Conservation (phyloP, 352 stramenopile genomes). For the Globisporangium spiculum region DNA sequence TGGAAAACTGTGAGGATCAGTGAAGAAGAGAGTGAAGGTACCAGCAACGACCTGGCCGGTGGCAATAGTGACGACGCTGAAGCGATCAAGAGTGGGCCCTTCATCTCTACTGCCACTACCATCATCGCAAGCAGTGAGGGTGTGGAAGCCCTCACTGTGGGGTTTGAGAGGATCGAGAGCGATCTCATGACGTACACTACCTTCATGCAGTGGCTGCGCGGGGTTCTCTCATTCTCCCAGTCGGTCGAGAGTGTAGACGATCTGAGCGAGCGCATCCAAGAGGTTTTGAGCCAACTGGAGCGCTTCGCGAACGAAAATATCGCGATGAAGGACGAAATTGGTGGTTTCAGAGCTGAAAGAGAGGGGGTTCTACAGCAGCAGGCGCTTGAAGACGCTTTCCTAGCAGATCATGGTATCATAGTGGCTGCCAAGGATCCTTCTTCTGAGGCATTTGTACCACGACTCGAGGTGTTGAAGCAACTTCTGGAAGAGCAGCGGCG, state of each 20-base stretch:
- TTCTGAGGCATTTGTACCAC: background rate
- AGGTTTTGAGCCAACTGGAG: conserved; percentile 31
- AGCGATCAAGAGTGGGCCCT: no score
- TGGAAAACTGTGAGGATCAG: conserved; percentile 8
- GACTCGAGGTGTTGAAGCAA: conserved; percentile 24
- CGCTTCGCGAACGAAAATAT: conserved; percentile 21
- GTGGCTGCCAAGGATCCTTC: background rate
- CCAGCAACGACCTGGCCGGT: background rate
- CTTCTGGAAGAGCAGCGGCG: conserved; percentile 26
- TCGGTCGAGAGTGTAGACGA: conserved; percentile 24
- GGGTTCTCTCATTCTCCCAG: conserved; percentile 30
- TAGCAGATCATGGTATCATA: conserved; percentile 20
- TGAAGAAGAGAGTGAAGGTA: background rate
- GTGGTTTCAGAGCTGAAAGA: conserved; percentile 4
- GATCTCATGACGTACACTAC: conserved; percentile 25
- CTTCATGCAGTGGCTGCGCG: conserved; percentile 27
- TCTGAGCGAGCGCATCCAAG: conserved; percentile 25
- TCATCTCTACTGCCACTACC: background rate
- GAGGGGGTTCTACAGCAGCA: conserved; percentile 23
- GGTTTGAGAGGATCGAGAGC: conserved; percentile 28
- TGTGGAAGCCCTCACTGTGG: conserved; percentile 17
- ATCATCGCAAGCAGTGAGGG: background rate
- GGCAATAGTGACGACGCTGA: background rate
- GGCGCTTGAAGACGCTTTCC: conserved; percentile 22
- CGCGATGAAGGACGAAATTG: conserved; percentile 13